Base-by-base conservation (phyloP, 208 protist species). In the Acanthamoeba triangularis region DNA sequence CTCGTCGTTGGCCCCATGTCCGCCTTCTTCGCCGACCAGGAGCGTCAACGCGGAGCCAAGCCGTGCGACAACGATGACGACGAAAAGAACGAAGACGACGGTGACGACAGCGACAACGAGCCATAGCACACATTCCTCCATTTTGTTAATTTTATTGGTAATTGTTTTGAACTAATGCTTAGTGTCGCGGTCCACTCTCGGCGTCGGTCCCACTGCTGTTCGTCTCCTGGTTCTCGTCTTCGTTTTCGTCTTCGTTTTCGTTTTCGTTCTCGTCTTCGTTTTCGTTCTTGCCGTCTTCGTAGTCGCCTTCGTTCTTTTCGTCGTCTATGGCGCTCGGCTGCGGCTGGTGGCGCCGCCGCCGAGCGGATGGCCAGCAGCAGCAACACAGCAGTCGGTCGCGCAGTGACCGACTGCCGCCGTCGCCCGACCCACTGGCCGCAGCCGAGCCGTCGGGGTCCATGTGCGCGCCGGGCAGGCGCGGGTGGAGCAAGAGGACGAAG, bases 1-100 rank as follows among this genome's bases (percentile, higher is more conserved):
- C 69, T 78, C 30, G 69, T 44, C 23, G 69, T 78, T 0, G 69
- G 20, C 7, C 69, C 69, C 23, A 78, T 78, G 69, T 20, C 35
- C 11, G 69, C 69, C n/a, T 78, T 78, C 20, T 78, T 78, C 69
- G 69, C 69, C 69, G 69, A 78, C 30, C 35, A 78, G 33, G 35
- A 78, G 69, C 69, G 13, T 1, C 69, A 8, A 0, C 69, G 69
- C 16, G 69, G 33, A 2, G 69, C 35, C 25, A 44, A 67, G 61
- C 61, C 16, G 2, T 6, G 37, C 33, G 69, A 76, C 6, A 3
- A 1, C 28, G 69, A 78, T 14, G 0, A 1, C 10, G 69, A 78
- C 13, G 69, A 28, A 3, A 30, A 74, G 33, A 8, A 1, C 52
- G 52, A 56, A 20, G 16, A 2, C 52, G 10, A 13, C 16, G 52